phyloP scores from a whole-genome alignment of 129 eudicot genomes.

The Tanacetum coccineum region DNA sequence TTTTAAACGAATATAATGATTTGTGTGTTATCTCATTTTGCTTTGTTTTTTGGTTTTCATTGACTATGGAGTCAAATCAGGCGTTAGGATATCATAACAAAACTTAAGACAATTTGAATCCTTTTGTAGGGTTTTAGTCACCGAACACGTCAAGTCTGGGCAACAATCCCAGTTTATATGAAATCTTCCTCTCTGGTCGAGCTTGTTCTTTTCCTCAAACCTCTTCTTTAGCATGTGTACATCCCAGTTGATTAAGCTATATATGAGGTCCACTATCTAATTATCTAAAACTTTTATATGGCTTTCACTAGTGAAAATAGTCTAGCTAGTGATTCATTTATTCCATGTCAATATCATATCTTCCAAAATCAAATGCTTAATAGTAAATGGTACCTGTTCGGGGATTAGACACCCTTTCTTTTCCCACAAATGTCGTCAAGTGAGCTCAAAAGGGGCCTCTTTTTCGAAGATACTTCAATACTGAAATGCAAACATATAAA shows the following conservation, averaged over 20 bases:
- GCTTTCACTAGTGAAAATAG: neutral
- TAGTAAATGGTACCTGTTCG: conserved; percentile 56
- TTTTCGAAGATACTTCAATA: no score
- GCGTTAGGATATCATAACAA: conserved; percentile 52
- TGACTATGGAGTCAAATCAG: conserved; percentile 63
- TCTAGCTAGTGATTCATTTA: neutral
- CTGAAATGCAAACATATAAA: no score
- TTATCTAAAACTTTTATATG: conserved; percentile 14
- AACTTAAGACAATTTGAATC: conserved; percentile 74
- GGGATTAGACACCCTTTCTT: conserved; percentile 81
- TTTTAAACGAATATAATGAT: neutral
- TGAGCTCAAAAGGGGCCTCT: conserved; percentile 71
- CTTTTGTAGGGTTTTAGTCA: conserved; percentile 84
- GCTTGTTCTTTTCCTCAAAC: conserved; percentile 83
- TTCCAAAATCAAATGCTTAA: conserved; percentile 35
- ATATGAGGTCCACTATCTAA: conserved; percentile 7
- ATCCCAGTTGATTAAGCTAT: conserved; percentile 1
- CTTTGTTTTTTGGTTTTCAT: conserved; percentile 61
- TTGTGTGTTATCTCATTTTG: conserved; percentile 54
- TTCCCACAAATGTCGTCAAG: conserved; percentile 65
- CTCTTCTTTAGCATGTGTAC: conserved; percentile 81
- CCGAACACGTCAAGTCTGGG: conserved; percentile 96
- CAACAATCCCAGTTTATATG: conserved; percentile 68
- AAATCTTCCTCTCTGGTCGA: conserved; percentile 84
- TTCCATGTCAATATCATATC: conserved; percentile 25